These are phyloP conservation scores for Crucihimalaya himalaica DNA, from an alignment of 345 rosid genomes.

Conservation along the genomic window DNA sequence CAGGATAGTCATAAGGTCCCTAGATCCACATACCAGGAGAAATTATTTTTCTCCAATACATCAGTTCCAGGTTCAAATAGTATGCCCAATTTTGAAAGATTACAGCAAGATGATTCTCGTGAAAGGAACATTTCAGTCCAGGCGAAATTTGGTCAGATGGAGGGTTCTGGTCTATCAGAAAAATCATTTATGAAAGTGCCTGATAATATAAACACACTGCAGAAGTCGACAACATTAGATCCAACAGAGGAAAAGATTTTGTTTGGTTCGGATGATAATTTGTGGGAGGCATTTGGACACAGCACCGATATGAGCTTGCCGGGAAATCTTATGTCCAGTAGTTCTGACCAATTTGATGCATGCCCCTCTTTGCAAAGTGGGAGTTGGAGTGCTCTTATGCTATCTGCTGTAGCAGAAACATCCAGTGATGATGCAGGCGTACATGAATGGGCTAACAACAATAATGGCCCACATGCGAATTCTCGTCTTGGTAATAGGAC, in stretches of 20 bases:
- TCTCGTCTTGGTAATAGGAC: background rate
- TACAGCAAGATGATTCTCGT: constrained; percentile 47
- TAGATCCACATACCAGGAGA: constrained; percentile 54
- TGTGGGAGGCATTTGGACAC: constrained; percentile 81
- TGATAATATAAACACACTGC: constrained; percentile 44
- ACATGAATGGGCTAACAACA: constrained; percentile 18
- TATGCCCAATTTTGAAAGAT: constrained; percentile 48
- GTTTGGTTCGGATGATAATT: constrained; percentile 79
- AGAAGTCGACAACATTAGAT: constrained; percentile 71
- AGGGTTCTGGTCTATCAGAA: constrained; percentile 46
- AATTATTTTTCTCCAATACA: constrained; percentile 38
- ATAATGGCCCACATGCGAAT: background rate
- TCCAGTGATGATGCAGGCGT: constrained; percentile 54
- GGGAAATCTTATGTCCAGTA: constrained; percentile 50
- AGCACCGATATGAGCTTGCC: constrained; percentile 48
- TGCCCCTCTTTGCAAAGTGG: constrained; percentile 85
- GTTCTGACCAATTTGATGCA: constrained; percentile 50
- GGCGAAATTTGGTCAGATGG: constrained; percentile 46
- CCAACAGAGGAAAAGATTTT: constrained; percentile 88
- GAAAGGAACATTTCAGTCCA: constrained; percentile 44
- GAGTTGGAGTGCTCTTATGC: constrained; percentile 99
- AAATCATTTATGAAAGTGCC: constrained; percentile 46
- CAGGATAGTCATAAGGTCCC: constrained; percentile 54
- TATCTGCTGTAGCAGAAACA: constrained; percentile 94
- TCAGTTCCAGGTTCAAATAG: constrained; percentile 47